These are phyloP conservation scores for Alectoria sarmentosa DNA, from an alignment of 495 filamentous ascomycete genomes.

Conservation along the genomic window DNA sequence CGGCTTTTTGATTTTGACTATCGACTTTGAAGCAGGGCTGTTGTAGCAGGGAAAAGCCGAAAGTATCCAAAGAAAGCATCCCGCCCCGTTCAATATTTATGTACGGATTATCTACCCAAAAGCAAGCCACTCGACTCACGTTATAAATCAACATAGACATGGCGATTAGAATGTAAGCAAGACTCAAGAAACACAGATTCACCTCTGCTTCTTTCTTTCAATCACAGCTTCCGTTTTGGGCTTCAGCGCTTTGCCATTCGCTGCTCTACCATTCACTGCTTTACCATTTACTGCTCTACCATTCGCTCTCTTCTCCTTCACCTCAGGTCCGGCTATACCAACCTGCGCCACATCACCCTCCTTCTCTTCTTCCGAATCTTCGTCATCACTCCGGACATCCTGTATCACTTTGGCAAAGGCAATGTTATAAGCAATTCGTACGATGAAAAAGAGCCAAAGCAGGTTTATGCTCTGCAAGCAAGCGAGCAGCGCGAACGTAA, in stretches of 20 bases:
- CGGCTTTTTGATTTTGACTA: background rate
- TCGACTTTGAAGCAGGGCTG: background rate
- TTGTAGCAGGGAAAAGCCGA: background rate
- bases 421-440: conserved; percentile 61
- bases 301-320: conserved; percentile 4
- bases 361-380: conserved; percentile 40
- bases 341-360: conserved; percentile 3
- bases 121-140: background rate
- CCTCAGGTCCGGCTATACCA: background rate
- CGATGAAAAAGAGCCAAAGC: conserved; percentile 81
- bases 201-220: conserved; percentile 18
- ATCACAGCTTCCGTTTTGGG: conserved; percentile 13
- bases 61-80: background rate
- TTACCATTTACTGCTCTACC: conserved; percentile 10
- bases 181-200: background rate
- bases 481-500: conserved; percentile 63
- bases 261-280: conserved; percentile 11
- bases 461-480: conserved; percentile 74
- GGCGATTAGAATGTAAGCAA: background rate
- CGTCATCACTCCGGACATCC: conserved; percentile 57
- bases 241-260: conserved; percentile 13
- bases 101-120: background rate
- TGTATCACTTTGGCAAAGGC: conserved; percentile 43
- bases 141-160: conserved; percentile 1
- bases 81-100: background rate